Evolutionary conservation across 2,329 filamentous ascomycete genomes (phyloP).

Genomic region (Colletotrichum truncatum): DNA sequence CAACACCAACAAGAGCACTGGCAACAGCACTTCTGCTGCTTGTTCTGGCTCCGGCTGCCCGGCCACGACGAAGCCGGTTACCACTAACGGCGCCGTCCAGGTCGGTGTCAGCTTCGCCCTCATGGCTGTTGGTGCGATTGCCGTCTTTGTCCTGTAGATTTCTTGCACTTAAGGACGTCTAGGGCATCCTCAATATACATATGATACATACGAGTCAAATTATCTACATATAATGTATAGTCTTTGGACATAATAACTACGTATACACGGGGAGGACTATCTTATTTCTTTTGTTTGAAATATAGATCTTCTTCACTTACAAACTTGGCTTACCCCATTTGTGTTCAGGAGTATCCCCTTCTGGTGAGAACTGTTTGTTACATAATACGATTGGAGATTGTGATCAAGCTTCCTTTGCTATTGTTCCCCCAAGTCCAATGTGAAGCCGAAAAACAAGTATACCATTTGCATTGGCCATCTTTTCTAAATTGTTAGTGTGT

Average conservation of each 20-base stretch:
- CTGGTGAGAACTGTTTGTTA: background rate
- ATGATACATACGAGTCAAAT: too few species aligned
- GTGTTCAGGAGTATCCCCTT: background rate
- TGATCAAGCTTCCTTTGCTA: background rate
- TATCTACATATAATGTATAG: too few species aligned
- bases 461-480: background rate
- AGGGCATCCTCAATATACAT: too few species aligned
- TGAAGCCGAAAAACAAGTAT: background rate
- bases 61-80: slow-evolving; percentile 3
- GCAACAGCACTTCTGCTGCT: background rate
- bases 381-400: background rate
- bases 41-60: slow-evolving; percentile 17
- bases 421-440: too few species aligned
- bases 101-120: slow-evolving; percentile 19
- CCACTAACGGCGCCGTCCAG: slow-evolving; percentile 21
- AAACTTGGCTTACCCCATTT: background rate
- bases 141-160: slow-evolving; percentile 4
- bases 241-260: too few species aligned
- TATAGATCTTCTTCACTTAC: background rate
- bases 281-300: background rate
- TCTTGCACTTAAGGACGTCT: too few species aligned
- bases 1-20: background rate
- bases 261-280: background rate
- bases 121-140: slow-evolving; percentile 17
- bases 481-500: too few species aligned